Evolutionary conservation across 805 yeast genomes (phyloP), one percentile per base, ranked within the genome.

Genomic region (Zygotorulaspora sp.): DNA sequence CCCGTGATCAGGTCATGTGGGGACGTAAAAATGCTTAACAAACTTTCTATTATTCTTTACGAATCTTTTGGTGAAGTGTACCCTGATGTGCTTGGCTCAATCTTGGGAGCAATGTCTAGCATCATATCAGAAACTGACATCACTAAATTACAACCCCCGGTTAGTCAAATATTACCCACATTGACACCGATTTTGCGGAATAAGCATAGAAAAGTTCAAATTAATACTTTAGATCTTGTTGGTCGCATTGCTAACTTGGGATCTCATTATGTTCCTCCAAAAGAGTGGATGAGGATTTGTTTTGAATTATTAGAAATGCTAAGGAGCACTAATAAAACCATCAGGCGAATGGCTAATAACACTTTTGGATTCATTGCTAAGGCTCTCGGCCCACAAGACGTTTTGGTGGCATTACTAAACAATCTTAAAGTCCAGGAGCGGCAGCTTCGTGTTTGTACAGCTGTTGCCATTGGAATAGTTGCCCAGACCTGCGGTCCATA

Each of bases 221-320:
- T 85, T 47, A 75, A 80, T 44, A 76, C 89, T 6, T 83, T 92
- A 25, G 76, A 72, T 30, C 65, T 90, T 13, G 81, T 92, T 17
- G 96, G 96, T 2, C 68, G 77, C 35, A 81, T 90, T 38, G 96
- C 97, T 0, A 76, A 72, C 33, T 71, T 76, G 30, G 89, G 84
- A 7, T 80, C 95, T 1, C 94, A 85, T 46, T 76, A 77, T 38
- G 84, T 88, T 11, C 78, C 88, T 24, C 95, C 96, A 2, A 78
- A 86, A 44, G 99, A 92, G 61, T 92, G 98, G 99, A 86, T 92
- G 90, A 71, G 97, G 45, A 84, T 90, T 17, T 85, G 96, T 53
- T 87, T 85, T 61, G 96, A 89, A 53, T 68, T 92, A 22, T 62
- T 92, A 31, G 97, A 92, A 49, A 79, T 90, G 79, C 70, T 92